Percentiles rank a stretch among this genome's conserved stretches.
These are phyloP conservation scores for Geopyxis carbonaria DNA, from an alignment of 495 filamentous ascomycete genomes.

Conservation along the genomic window DNA sequence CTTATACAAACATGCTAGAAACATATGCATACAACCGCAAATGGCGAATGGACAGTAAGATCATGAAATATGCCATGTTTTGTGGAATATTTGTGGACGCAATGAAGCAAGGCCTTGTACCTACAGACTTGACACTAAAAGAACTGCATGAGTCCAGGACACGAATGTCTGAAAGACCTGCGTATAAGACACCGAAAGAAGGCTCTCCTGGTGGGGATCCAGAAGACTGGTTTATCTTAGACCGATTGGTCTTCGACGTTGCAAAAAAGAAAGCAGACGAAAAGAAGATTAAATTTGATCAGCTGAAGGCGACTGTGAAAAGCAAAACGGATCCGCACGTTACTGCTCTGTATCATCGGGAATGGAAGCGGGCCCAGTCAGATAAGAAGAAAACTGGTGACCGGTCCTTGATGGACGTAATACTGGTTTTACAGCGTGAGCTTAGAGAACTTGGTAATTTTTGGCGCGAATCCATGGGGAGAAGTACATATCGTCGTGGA, in stretches of 20 bases:
- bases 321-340: conserved; percentile 35
- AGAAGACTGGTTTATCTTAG: conserved; percentile 44
- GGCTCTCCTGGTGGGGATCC: conserved; percentile 26
- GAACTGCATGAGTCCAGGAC: conserved; percentile 22
- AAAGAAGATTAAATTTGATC: conserved; percentile 30
- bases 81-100: conserved; percentile 69
- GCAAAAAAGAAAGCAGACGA: conserved; percentile 35
- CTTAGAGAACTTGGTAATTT: not conserved
- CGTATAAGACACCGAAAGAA: conserved; percentile 29
- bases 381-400: conserved; percentile 4
- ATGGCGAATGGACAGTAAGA: conserved; percentile 34
- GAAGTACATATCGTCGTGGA: not conserved
- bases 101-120: conserved; percentile 50
- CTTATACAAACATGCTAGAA: conserved; percentile 59
- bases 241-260: conserved; percentile 52
- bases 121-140: conserved; percentile 31
- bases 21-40: conserved; percentile 43
- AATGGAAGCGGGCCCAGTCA: conserved; percentile 10
- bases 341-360: conserved; percentile 27
- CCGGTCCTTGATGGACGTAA: not conserved
- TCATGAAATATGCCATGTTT: conserved; percentile 47
- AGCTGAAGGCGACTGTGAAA: conserved; percentile 12
- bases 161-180: conserved; percentile 22
- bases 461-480: not conserved
- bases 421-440: too few relatives aligned